These are phyloP conservation scores for Fusarium longipes DNA, from an alignment of 2,329 filamentous ascomycete species.

Conservation along the genomic window DNA sequence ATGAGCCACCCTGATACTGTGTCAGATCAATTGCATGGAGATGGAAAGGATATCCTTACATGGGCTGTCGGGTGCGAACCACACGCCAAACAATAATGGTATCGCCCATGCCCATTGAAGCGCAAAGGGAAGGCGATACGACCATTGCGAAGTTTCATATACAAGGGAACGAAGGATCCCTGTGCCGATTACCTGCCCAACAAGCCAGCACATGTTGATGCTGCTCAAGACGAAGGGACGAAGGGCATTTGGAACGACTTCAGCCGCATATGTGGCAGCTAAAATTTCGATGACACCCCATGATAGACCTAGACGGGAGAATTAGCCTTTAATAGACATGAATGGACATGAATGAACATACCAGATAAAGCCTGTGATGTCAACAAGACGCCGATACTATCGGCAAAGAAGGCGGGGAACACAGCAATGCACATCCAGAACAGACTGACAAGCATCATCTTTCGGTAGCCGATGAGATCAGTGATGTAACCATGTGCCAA, in stretches of 20 bases:
- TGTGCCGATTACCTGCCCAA: constrained; percentile 54
- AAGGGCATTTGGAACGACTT: constrained; percentile 50
- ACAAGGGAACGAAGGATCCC: constrained; percentile 52
- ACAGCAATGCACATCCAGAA: constrained; percentile 52
- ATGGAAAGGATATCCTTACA: constrained; percentile 42
- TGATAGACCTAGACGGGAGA: constrained; percentile 41
- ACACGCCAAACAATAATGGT: constrained; percentile 51
- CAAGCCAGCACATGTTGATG: constrained; percentile 57
- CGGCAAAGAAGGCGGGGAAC: constrained; percentile 53
- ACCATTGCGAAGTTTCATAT: constrained; percentile 45
- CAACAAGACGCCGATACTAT: constrained; percentile 49
- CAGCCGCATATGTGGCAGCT: constrained; percentile 55
- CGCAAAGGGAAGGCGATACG: constrained; percentile 52
- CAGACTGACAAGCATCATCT: constrained; percentile 54
- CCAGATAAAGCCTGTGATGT: constrained; percentile 51
- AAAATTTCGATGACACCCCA: constrained; percentile 54
- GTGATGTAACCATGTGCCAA: constrained; percentile 56
- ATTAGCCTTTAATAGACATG: background rate
- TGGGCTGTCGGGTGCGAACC: constrained; percentile 56
- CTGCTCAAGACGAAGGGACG: constrained; percentile 53
- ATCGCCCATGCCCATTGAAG: constrained; percentile 57
- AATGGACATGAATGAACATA: background rate
- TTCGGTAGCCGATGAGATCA: constrained; percentile 52
- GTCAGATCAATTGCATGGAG: background rate
- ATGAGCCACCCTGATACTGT: constrained; percentile 51